Evolutionary conservation across 2,329 filamentous ascomycete species (phyloP), one percentile per base, ranked within the genome.

Genomic region (Ilyonectria mors-panacis): DNA sequence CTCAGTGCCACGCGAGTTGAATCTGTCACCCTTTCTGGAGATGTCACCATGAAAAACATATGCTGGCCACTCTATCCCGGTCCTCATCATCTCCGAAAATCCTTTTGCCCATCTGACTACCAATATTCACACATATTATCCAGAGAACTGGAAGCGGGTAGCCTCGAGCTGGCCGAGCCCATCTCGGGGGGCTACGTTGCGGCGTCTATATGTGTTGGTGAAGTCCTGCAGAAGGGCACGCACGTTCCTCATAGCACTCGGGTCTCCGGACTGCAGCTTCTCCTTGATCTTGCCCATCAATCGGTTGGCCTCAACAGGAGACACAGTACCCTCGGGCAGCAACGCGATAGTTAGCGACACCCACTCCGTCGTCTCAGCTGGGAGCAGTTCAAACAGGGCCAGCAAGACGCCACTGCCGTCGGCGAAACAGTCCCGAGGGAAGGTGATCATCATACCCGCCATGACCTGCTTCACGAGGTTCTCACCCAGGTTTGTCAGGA

Each of bases 401-500:
- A 99, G 89, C 59, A 99, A 83, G n/a, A 97, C 94, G 5, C 94
- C 95, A 55, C 94, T 97, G 17, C 94, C 95, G 78, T 99, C 96
- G 0, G 95, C 92, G 77, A 98, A 97, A 82, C 95, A 98, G 80
- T 98, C 96, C 48, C 93, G 90, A 0, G 96, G 97, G 83, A 99
- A 99, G 0, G 93, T 97, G 79, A 98, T 98, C 95, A 99, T 98
- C 95, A 99, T 97, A 67, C 96, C 96, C 1, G 95, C 96, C 84
- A 99, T 87, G 65, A 97, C 91, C 70, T 95, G 93, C 81, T 97
- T 95, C 8, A 96, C 91, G 30, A 99, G 85, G 63, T 90, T 84
- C 76, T 94, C 91, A 42, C 96, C 94, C 70, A 94, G 90, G 1
- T 86, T 83, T 2, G 86, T 71, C 26, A 97, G 83, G 59, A 98